Conservation (phyloP, 116 monocot genomes). For the Cymodocea nodosa region DNA sequence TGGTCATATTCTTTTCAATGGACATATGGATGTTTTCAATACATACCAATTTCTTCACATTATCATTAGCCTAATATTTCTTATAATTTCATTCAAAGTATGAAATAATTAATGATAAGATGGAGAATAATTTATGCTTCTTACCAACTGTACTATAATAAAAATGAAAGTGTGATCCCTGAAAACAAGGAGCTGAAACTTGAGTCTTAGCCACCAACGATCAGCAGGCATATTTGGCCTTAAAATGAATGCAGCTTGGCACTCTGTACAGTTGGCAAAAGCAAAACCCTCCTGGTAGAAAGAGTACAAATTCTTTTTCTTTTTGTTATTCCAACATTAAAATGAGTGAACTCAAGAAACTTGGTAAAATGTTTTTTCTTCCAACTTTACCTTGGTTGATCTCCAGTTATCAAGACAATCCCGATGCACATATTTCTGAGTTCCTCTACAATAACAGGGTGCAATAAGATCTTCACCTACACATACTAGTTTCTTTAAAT, state of each 20-base stretch:
- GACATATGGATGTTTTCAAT: no score
- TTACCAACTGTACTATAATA: slow-evolving; percentile 79
- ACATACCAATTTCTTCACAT: no score
- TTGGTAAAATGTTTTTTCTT: not conserved
- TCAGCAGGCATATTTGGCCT: slow-evolving; percentile 94
- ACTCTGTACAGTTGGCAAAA: slow-evolving; percentile 98
- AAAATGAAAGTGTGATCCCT: slow-evolving; percentile 88
- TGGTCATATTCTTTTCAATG: no score
- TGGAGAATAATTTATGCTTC: not conserved
- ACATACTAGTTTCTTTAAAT: slow-evolving; percentile 9
- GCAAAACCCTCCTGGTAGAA: slow-evolving; percentile 87
- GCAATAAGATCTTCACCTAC: slow-evolving; percentile 89
- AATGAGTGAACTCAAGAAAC: not conserved
- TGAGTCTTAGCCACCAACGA: slow-evolving; percentile 90
- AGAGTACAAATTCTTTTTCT: not conserved
- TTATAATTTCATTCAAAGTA: no score
- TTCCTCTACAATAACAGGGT: slow-evolving; percentile 87
- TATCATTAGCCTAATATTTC: no score
- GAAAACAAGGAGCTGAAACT: slow-evolving; percentile 85
- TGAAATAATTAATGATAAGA: no score
- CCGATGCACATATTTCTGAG: slow-evolving; percentile 91
- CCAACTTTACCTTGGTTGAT: slow-evolving; percentile 72
- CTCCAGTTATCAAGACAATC: slow-evolving; percentile 97
- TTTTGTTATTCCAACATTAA: not conserved
- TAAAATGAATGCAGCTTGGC: slow-evolving; percentile 71